phyloP scores from a whole-genome alignment of 148 eudicot genomes.

The Fagopyrum homotropicum region DNA sequence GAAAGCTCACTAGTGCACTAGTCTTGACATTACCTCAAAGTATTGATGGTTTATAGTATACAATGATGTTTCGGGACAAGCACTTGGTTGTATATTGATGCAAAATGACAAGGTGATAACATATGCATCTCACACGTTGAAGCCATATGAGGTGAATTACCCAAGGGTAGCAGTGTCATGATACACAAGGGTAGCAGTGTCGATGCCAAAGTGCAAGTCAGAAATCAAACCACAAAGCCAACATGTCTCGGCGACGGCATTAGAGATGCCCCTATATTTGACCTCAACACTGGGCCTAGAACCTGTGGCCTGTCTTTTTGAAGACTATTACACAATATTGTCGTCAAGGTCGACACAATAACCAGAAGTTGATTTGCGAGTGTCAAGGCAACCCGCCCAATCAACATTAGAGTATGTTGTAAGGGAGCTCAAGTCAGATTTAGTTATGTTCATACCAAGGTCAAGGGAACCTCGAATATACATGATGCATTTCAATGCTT shows the following conservation, averaged over 20 bases:
- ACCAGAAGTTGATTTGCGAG: slow-evolving; percentile 8
- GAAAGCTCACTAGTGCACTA: too few species aligned
- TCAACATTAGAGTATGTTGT: not conserved
- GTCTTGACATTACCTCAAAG: too few species aligned
- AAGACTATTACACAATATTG: not conserved
- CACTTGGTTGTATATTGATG: too few species aligned
- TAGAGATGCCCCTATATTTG: not conserved
- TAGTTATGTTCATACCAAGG: not conserved
- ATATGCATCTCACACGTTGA: too few species aligned
- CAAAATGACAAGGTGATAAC: too few species aligned
- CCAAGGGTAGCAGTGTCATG: too few species aligned
- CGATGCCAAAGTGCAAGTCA: too few species aligned
- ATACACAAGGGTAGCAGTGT: too few species aligned
- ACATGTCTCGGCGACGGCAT: not conserved
- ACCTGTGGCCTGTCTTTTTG: not conserved
- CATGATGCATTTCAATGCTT: not conserved
- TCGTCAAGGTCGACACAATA: not conserved
- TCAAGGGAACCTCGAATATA: not conserved
- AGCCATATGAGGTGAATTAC: too few species aligned
- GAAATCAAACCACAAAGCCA: not conserved
- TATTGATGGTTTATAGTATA: too few species aligned
- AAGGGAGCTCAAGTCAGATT: not conserved
- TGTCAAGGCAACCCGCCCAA: not conserved
- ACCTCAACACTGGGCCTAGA: slow-evolving; percentile 4
- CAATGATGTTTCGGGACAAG: too few species aligned